Evolutionary conservation across 371 early-diverging fungal genomes (phyloP), one percentile per base, ranked within the genome.

Genomic region (Apophysomyces sp.): DNA sequence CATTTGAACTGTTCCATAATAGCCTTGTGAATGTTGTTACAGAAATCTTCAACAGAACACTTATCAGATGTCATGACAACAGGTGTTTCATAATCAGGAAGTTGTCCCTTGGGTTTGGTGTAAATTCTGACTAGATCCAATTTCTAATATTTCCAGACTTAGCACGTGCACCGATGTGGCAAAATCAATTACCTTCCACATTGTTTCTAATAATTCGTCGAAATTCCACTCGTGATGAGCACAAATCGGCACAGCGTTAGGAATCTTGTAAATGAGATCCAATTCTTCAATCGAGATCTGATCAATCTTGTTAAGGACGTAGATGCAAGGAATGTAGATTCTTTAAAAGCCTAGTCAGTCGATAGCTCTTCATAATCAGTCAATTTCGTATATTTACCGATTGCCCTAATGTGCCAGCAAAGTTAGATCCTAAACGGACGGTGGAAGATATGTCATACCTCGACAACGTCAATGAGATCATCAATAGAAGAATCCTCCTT

Each of bases 211-310:
- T 65, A 99, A 76, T 63, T 97, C 97, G 75, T 99, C 99, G 88
- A 99, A 98, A 76, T 97, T 97, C 99, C 99, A 99, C 67, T 91
- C 98, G 69, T 98, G 95, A 74, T 99, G 94, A 12, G 98, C 92
- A 63, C 93, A 94, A 65, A 99, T 91, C 51, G 99, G 99, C 34
- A 99, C 94, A 31, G 97, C 93, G 72, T 99, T 96, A 7, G 99
- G 99, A 72, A 99, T 97, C 84, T 94, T 93, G 85, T 94, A 95
- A 51, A 99, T 88, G 44, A 99, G 80, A 53, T 94, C 94, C 52
- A 97, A 77, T 74, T 97, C 98, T 77, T 98, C 92, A 54, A 92
- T 91, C 31, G 92, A 90, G 70, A 98, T 94, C 74, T 90, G 89
- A 77, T 96, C 95, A 65, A 98, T 96, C 84, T 98, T 98, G 88